These are phyloP conservation scores for Astraeus odoratus DNA, from an alignment of 768 basidiomycete genomes.

Conservation along the genomic window DNA sequence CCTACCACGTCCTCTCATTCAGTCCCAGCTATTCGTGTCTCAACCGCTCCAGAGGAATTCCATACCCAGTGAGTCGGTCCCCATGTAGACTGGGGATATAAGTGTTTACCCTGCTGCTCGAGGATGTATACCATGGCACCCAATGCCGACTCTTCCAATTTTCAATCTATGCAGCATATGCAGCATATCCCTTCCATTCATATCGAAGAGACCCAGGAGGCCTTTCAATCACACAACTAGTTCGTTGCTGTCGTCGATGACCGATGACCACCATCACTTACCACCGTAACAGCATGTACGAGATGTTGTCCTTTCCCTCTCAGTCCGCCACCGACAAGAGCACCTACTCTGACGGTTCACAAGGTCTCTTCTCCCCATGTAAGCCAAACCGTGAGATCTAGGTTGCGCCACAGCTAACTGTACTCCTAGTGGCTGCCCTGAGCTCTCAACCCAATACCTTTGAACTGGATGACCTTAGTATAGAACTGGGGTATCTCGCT, in stretches of 20 bases:
- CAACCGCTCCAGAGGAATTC: not conserved
- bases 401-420: slow-evolving; percentile 14
- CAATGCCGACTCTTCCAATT: not conserved
- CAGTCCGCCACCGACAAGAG: not conserved
- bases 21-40: not conserved
- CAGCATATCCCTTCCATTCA: not conserved
- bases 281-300: not conserved
- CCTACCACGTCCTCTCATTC: not conserved
- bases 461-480: slow-evolving; percentile 12
- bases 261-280: not conserved
- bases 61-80: not conserved
- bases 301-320: not conserved
- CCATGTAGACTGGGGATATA: too few species aligned
- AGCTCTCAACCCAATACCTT: not conserved
- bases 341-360: slow-evolving; percentile 1
- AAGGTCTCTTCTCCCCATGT: slow-evolving; percentile 3
- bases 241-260: not conserved
- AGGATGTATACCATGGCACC: too few species aligned
- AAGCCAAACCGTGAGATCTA: not conserved
- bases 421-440: not conserved
- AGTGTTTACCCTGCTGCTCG: too few species aligned
- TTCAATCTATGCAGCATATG: not conserved
- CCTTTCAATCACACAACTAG: not conserved
- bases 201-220: not conserved
- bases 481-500: too few species aligned